Evolutionary conservation across 2,329 filamentous ascomycete genomes (phyloP).

Genomic region (Sporothrix phasma): DNA sequence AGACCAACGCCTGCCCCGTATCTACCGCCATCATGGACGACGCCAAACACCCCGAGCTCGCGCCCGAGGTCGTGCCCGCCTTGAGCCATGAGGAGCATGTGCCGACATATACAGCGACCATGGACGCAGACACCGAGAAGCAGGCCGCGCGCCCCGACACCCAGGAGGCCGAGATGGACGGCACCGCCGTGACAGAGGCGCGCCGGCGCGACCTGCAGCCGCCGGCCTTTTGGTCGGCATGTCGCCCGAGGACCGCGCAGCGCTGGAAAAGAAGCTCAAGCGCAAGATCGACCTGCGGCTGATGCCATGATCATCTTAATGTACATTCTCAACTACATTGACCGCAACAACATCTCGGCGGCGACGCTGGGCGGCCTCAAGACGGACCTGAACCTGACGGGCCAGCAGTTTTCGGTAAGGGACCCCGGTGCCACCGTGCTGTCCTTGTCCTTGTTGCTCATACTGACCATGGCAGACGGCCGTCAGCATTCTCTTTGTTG

Average conservation of each 20-base stretch:
- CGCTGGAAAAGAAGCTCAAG: constrained; percentile 44
- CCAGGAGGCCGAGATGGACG: neutral
- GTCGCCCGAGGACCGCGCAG: constrained; percentile 19
- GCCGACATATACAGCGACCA: neutral
- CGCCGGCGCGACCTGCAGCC: constrained; percentile 35
- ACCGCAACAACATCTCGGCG: constrained; percentile 33
- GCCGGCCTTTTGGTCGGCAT: constrained; percentile 14
- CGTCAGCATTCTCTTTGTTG: constrained; percentile 43
- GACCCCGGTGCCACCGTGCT: neutral
- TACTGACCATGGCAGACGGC: constrained; percentile 27
- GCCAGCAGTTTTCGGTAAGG: constrained; percentile 22
- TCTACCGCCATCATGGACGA: neutral
- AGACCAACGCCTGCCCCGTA: no score
- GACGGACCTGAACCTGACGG: constrained; percentile 33
- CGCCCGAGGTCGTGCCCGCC: neutral
- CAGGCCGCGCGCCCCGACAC: neutral
- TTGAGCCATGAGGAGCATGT: constrained; percentile 3
- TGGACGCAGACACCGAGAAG: constrained; percentile 1
- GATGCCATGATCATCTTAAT: constrained; percentile 50
- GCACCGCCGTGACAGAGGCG: constrained; percentile 25
- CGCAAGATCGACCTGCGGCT: constrained; percentile 51
- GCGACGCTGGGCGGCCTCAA: constrained; percentile 38
- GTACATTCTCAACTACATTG: constrained; percentile 55
- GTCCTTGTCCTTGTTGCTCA: neutral
- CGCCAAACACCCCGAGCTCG: neutral